phyloP scores from a whole-genome alignment of 2,329 filamentous ascomycete species.

The Drechslerella coelobrocha region DNA sequence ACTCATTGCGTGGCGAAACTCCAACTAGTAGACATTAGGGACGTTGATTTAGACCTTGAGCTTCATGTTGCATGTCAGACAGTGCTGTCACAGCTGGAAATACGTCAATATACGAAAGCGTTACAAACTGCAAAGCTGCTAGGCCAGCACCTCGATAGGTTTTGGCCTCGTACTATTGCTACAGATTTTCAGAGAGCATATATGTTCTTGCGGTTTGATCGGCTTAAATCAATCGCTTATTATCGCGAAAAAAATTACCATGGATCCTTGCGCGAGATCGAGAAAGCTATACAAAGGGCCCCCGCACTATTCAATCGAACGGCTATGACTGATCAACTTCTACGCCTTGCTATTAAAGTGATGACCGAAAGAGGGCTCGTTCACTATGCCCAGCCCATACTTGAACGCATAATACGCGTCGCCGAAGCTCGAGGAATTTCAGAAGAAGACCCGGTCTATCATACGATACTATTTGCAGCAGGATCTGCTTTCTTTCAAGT shows the following conservation, averaged over 20 bases:
- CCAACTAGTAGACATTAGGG: too few relatives aligned
- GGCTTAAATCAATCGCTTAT: background rate
- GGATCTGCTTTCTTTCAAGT: slow-evolving; percentile 13
- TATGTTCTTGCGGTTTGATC: background rate
- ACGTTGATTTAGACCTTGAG: too few relatives aligned
- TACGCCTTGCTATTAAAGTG: slow-evolving; percentile 1
- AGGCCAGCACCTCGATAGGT: background rate
- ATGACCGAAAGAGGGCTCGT: slow-evolving; percentile 21
- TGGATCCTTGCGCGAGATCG: slow-evolving; percentile 1
- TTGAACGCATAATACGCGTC: background rate
- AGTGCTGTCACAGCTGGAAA: too few relatives aligned
- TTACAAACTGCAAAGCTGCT: background rate
- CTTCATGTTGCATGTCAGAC: too few relatives aligned
- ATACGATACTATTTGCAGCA: slow-evolving; percentile 1
- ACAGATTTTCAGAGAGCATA: background rate
- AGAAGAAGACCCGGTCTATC: slow-evolving; percentile 15
- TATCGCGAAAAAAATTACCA: background rate
- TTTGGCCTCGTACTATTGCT: background rate
- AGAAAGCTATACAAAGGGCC: too few relatives aligned
- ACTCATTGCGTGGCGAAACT: too few relatives aligned
- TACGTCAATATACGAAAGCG: background rate
- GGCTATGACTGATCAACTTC: too few relatives aligned
- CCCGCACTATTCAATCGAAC: too few relatives aligned
- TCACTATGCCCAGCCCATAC: slow-evolving; percentile 18
- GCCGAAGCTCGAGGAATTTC: background rate